phyloP scores from a whole-genome alignment of 2,329 filamentous ascomycete genomes.

The Pestalotiopsis sp. region DNA sequence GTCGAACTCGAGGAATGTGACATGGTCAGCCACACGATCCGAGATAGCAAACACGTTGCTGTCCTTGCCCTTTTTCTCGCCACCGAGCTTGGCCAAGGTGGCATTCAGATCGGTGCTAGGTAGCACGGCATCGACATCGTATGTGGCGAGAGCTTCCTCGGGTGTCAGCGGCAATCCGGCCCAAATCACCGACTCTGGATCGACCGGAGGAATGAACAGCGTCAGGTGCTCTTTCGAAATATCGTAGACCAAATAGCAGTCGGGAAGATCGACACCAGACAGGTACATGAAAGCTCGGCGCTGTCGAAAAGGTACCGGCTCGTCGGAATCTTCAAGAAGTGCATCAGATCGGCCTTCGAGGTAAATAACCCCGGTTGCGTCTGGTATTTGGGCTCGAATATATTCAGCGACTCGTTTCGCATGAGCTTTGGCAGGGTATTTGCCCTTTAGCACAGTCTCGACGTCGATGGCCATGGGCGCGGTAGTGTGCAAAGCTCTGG shows the following conservation, averaged over 20 bases:
- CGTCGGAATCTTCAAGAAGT: conserved; percentile 88
- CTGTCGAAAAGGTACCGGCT: conserved; percentile 80
- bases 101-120: conserved; percentile 75
- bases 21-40: conserved; percentile 72
- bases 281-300: conserved; percentile 95
- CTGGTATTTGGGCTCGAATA: conserved; percentile 68
- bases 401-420: conserved; percentile 81
- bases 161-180: conserved; percentile 80
- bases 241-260: conserved; percentile 82
- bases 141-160: conserved; percentile 74
- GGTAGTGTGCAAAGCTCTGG: background rate
- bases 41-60: conserved; percentile 74
- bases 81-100: conserved; percentile 60
- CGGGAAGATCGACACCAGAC: conserved; percentile 80
- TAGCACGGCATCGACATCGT: conserved; percentile 80
- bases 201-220: conserved; percentile 87
- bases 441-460: conserved; percentile 59
- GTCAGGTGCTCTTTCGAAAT: conserved; percentile 73
- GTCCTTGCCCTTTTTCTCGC: conserved; percentile 30
- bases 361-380: conserved; percentile 76
- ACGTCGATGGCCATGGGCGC: conserved; percentile 38
- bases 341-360: conserved; percentile 82
- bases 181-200: conserved; percentile 92
- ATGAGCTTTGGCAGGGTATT: conserved; percentile 85
- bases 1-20: conserved; percentile 73